These are phyloP conservation scores for Emericellopsis cladophorae DNA, from an alignment of 2,329 filamentous ascomycete species.

Conservation along the genomic window DNA sequence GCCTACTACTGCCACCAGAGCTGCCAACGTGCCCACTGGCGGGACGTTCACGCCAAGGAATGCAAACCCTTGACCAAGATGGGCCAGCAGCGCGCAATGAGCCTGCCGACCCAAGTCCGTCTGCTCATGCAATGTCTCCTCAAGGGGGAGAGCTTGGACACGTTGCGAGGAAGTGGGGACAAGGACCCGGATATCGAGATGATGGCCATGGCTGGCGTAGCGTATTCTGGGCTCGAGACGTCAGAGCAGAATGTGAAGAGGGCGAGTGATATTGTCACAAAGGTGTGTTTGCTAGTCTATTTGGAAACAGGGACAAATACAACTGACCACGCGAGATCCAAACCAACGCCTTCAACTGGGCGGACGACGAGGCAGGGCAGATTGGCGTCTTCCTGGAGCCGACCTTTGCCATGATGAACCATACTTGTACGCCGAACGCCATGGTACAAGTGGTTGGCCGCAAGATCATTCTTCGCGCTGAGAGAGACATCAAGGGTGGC, in stretches of 20 bases:
- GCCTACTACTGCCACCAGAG: slow-evolving; percentile 38
- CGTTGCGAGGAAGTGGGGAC: slow-evolving; percentile 35
- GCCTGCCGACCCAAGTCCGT: slow-evolving; percentile 41
- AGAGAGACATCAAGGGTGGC: slow-evolving; percentile 31
- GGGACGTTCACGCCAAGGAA: slow-evolving; percentile 36
- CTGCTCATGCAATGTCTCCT: slow-evolving; percentile 39
- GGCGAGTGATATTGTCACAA: slow-evolving; percentile 37
- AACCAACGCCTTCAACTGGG: slow-evolving; percentile 48
- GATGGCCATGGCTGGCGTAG: slow-evolving; percentile 27
- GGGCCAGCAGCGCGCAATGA: slow-evolving; percentile 8
- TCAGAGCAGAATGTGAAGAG: slow-evolving; percentile 20
- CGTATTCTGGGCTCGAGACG: slow-evolving; percentile 27
- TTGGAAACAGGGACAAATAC: not conserved
- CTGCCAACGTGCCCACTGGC: slow-evolving; percentile 45
- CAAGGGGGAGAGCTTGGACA: slow-evolving; percentile 18
- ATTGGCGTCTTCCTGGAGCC: slow-evolving; percentile 44
- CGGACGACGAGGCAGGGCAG: slow-evolving; percentile 36
- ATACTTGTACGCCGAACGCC: slow-evolving; percentile 49
- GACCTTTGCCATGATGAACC: slow-evolving; percentile 45
- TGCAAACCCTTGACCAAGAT: slow-evolving; percentile 31
- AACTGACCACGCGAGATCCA: slow-evolving; percentile 29
- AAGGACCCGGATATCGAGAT: slow-evolving; percentile 28
- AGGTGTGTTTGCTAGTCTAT: slow-evolving; percentile 23
- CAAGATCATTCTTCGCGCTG: slow-evolving; percentile 35
- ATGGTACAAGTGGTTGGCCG: slow-evolving; percentile 42